Evolutionary conservation across 305 asterid genomes (phyloP).

Genomic region (Nicotiana rustica): DNA sequence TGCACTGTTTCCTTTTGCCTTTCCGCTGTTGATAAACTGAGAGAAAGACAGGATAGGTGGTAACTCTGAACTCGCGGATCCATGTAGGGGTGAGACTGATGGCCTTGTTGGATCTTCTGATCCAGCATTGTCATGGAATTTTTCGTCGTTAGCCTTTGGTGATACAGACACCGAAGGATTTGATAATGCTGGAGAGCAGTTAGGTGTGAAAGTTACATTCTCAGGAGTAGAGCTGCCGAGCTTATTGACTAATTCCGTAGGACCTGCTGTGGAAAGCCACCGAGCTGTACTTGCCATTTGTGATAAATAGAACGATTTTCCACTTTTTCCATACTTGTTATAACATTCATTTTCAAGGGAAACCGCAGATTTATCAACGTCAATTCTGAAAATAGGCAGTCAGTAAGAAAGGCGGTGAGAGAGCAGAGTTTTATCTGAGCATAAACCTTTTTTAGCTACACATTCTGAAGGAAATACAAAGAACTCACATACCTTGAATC

Average conservation of each 20-base stretch:
- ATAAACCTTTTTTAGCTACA: background rate
- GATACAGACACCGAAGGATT: conserved; percentile 38
- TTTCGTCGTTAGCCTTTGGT: conserved; percentile 39
- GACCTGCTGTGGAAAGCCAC: conserved; percentile 82
- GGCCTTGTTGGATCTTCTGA: conserved; percentile 39
- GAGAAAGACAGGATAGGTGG: conserved; percentile 80
- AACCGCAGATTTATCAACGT: conserved; percentile 56
- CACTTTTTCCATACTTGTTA: conserved; percentile 67
- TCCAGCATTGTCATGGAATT: conserved; percentile 37
- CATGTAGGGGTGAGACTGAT: conserved; percentile 30
- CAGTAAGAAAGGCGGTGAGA: conserved; percentile 10
- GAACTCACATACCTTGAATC: conserved; percentile 53
- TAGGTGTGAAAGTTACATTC: conserved; percentile 41
- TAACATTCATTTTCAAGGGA: conserved; percentile 81
- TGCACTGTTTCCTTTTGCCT: conserved; percentile 45
- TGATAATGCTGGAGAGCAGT: conserved; percentile 46
- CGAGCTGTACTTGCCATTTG: conserved; percentile 80
- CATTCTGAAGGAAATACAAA: conserved; percentile 4
- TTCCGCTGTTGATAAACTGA: conserved; percentile 70
- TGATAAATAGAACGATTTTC: conserved; percentile 86
- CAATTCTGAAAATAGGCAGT: conserved; percentile 55
- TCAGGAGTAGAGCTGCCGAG: conserved; percentile 48
- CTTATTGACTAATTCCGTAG: conserved; percentile 57
- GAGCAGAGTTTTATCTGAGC: background rate
- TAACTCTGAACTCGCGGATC: conserved; percentile 46